Percentiles rank a stretch among this genome's conserved stretches.
phyloP scores from a whole-genome alignment of 2,329 filamentous ascomycete genomes.

The Aureobasidium sp. region DNA sequence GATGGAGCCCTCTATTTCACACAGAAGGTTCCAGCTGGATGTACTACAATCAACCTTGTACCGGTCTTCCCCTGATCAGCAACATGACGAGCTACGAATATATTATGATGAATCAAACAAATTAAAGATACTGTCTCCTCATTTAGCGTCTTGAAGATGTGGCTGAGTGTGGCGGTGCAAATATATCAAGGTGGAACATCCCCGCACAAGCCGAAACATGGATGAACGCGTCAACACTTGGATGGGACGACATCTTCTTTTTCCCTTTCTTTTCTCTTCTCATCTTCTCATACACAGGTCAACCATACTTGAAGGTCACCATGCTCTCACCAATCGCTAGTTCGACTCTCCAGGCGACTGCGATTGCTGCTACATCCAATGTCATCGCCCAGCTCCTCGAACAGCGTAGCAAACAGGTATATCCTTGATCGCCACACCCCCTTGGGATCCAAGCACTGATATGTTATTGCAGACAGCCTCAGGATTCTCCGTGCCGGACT shows the following conservation, averaged over 20 bases:
- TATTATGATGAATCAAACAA: not conserved
- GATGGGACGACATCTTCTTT: not conserved
- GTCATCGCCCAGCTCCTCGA: constrained; percentile 62
- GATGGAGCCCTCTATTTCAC: not conserved
- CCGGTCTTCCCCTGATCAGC: not conserved
- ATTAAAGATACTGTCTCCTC: not conserved
- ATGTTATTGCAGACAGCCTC: constrained; percentile 30
- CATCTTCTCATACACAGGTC: not conserved
- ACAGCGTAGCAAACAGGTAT: constrained; percentile 5
- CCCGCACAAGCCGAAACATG: not conserved
- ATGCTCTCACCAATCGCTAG: constrained; percentile 35
- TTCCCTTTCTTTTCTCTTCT: constrained; percentile 20
- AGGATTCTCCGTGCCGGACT: constrained; percentile 38
- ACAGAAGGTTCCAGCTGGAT: not conserved
- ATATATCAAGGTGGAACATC: constrained; percentile 2
- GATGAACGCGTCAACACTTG: not conserved
- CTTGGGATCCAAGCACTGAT: not conserved
- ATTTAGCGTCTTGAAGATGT: not conserved
- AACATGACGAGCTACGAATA: not conserved
- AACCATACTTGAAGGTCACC: constrained; percentile 22
- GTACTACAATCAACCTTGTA: not conserved
- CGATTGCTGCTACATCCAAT: constrained; percentile 60
- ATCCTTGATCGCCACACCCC: not conserved
- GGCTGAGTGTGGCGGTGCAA: not conserved
- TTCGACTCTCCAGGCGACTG: constrained; percentile 56